Evolutionary conservation across 306 rosid species (phyloP).

Genomic region (Dicorynia guianensis): DNA sequence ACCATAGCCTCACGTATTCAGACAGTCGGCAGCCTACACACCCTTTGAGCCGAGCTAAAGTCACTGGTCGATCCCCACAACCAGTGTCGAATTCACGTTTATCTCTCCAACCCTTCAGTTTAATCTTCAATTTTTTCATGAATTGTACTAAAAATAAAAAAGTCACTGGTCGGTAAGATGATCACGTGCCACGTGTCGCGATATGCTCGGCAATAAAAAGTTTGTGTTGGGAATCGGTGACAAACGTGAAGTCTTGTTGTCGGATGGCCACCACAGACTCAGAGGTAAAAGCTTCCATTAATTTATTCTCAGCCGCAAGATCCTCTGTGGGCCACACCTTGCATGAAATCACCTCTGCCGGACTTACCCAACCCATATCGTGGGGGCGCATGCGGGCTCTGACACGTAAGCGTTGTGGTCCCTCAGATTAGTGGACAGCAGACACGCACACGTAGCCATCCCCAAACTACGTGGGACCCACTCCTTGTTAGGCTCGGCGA

Average conservation of each 20-base stretch:
- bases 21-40: background rate
- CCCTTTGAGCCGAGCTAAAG: background rate
- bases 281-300: background rate
- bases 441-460: conserved; percentile 24
- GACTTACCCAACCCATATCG: background rate
- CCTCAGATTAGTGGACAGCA: conserved; percentile 41
- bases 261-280: background rate
- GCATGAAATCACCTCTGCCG: background rate
- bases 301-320: conserved; percentile 35
- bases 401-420: conserved; percentile 10
- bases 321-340: conserved; percentile 9
- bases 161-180: background rate
- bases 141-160: too few relatives aligned
- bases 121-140: too few relatives aligned
- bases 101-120: too few relatives aligned
- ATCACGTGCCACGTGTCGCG: background rate
- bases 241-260: background rate
- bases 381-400: background rate
- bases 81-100: too few relatives aligned
- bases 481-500: conserved; percentile 9
- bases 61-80: too few relatives aligned
- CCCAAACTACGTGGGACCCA: conserved; percentile 37
- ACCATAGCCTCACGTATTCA: background rate
- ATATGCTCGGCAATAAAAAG: background rate
- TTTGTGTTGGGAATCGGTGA: conserved; percentile 7